Evolutionary conservation across 1,139 yeast species (phyloP).

Genomic region (Saccharomyces hybrid): DNA sequence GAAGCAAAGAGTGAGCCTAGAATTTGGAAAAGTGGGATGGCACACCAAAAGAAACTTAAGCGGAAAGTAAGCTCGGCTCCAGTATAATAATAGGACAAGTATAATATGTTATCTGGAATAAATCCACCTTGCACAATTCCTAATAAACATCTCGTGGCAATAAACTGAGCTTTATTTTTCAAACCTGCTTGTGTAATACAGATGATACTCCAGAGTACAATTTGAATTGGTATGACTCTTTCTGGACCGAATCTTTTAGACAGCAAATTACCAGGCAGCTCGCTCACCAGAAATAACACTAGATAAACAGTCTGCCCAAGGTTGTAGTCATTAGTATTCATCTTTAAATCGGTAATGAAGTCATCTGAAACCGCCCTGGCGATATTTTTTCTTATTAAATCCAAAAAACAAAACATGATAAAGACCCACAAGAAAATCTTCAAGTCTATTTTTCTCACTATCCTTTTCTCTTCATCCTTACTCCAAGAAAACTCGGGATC

Average conservation of each 20-base stretch:
- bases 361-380: not conserved
- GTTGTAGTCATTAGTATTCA: not conserved
- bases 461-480: not conserved
- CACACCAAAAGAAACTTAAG: constrained; percentile 48
- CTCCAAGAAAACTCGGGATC: not conserved
- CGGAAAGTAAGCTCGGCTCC: constrained; percentile 42
- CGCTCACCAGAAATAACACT: not conserved
- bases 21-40: constrained; percentile 35
- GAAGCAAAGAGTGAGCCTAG: constrained; percentile 34
- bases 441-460: not conserved
- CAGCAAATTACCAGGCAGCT: not conserved
- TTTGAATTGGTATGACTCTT: not conserved
- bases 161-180: constrained; percentile 34
- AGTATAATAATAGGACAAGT: constrained; percentile 49
- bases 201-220: constrained; percentile 40
- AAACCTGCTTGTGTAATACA: constrained; percentile 41
- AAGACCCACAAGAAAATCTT: not conserved
- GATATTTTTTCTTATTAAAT: not conserved
- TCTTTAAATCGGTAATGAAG: not conserved
- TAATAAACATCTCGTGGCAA: constrained; percentile 39
- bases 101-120: constrained; percentile 44
- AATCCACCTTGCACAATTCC: constrained; percentile 50
- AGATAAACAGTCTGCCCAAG: not conserved
- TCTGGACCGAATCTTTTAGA: not conserved
- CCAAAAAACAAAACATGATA: not conserved